Conservation (phyloP, 2,329 filamentous ascomycete genomes). For the Metarhizium robertsii region DNA sequence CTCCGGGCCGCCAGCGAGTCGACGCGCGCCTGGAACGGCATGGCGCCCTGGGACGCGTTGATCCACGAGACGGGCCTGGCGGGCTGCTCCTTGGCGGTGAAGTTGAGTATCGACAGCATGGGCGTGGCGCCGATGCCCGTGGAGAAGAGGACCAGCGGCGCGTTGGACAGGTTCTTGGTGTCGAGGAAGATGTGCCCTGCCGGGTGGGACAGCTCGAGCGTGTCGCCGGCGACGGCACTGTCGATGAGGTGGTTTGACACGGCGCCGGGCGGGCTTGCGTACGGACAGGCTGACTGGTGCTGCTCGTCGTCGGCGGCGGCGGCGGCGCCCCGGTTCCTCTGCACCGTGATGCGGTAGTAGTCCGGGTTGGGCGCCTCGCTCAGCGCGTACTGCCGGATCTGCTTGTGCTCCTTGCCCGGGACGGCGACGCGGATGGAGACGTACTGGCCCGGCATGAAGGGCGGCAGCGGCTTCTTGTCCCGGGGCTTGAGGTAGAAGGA, state of each 20-base stretch:
- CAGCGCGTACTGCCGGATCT: conserved; percentile 65
- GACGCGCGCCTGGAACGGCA: conserved; percentile 46
- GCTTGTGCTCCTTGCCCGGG: conserved; percentile 45
- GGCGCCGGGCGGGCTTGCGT: conserved; percentile 43
- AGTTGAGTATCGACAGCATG: conserved; percentile 51
- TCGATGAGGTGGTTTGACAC: conserved; percentile 64
- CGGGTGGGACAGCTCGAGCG: conserved; percentile 57
- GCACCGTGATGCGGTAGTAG: conserved; percentile 63
- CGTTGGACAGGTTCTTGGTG: conserved; percentile 23
- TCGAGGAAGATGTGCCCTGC: conserved; percentile 52
- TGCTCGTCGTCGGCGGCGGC: neutral
- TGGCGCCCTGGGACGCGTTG: conserved; percentile 42
- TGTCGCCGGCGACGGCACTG: conserved; percentile 49
- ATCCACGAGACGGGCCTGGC: conserved; percentile 47
- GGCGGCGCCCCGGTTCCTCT: conserved; percentile 48
- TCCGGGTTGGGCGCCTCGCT: conserved; percentile 52
- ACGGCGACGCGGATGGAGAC: conserved; percentile 53
- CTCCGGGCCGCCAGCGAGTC: conserved; percentile 30
- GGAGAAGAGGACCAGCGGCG: conserved; percentile 50
- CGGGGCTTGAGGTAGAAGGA: conserved; percentile 61
- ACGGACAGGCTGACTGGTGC: conserved; percentile 11
- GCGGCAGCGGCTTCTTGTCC: conserved; percentile 50
- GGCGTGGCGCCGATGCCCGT: conserved; percentile 53
- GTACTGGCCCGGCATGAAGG: conserved; percentile 63
- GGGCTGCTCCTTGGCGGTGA: conserved; percentile 33